A percentile compares a stretch with the other conserved stretches of the same genome.
Evolutionary conservation across 2,329 filamentous ascomycete species (phyloP).

Genomic region (Fusarium algeriense): DNA sequence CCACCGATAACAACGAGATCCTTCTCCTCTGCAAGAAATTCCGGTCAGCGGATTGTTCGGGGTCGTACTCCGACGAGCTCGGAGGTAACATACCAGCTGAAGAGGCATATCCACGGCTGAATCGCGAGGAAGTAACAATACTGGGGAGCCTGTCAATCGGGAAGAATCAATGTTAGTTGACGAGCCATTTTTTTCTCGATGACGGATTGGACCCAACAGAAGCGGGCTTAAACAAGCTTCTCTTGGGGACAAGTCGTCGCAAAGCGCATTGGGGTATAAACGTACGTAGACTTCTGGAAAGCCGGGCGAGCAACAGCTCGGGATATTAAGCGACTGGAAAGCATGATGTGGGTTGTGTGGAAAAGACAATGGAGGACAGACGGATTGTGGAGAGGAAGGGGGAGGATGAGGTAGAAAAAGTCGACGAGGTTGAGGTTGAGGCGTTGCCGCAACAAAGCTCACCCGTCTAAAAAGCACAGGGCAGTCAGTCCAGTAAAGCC

Average conservation of each 20-base stretch:
- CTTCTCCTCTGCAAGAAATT: slow-evolving; percentile 78
- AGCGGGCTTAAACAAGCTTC: slow-evolving; percentile 32
- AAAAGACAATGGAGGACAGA: slow-evolving; percentile 44
- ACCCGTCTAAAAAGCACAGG: slow-evolving; percentile 40
- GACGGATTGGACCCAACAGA: slow-evolving; percentile 15
- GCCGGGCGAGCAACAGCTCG: slow-evolving; percentile 68
- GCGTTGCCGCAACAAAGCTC: slow-evolving; percentile 45
- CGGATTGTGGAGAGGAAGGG: slow-evolving; percentile 39
- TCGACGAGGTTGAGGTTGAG: slow-evolving; percentile 45
- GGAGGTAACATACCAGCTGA: slow-evolving; percentile 62
- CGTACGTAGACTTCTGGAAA: slow-evolving; percentile 67
- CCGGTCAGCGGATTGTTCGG: slow-evolving; percentile 37
- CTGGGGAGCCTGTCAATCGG: slow-evolving; percentile 59
- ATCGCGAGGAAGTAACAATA: slow-evolving; percentile 63
- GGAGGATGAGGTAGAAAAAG: slow-evolving; percentile 39
- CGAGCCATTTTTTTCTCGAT: slow-evolving; percentile 39
- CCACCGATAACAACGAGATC: slow-evolving; percentile 98
- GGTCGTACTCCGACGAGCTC: slow-evolving; percentile 21
- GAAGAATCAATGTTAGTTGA: slow-evolving; percentile 35
- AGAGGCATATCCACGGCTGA: slow-evolving; percentile 70
- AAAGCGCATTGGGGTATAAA: slow-evolving; percentile 33
- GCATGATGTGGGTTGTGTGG: slow-evolving; percentile 59
- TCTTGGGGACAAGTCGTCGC: slow-evolving; percentile 10
- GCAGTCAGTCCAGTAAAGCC: slow-evolving; percentile 12
- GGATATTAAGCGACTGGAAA: slow-evolving; percentile 71